Evolutionary conservation across 2,329 filamentous ascomycete species (phyloP).

Genomic region (Penicillium sp.): DNA sequence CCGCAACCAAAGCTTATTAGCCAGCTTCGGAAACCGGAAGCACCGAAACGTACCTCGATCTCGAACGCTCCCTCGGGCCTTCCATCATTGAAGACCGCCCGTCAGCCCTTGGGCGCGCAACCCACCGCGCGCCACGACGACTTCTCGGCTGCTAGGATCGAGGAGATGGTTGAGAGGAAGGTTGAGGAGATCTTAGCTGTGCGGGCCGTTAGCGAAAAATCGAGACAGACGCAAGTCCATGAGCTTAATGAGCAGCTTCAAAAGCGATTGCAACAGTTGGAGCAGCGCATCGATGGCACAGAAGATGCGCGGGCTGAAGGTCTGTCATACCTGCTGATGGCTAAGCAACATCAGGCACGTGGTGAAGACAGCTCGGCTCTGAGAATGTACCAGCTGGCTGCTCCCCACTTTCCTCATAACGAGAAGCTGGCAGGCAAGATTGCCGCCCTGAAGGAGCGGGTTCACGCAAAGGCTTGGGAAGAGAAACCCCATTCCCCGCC

Average conservation of each 20-base stretch:
- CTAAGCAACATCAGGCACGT: conserved; percentile 81
- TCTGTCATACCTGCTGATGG: conserved; percentile 81
- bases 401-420: conserved; percentile 83
- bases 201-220: conserved; percentile 60
- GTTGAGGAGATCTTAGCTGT: conserved; percentile 84
- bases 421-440: conserved; percentile 66
- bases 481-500: conserved; percentile 19
- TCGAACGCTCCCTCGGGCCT: conserved; percentile 38
- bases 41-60: conserved; percentile 46
- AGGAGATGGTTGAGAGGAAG: conserved; percentile 88
- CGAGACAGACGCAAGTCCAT: conserved; percentile 41
- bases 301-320: conserved; percentile 79
- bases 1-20: conserved; percentile 44
- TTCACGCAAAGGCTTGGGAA: conserved; percentile 33
- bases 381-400: conserved; percentile 79
- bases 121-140: conserved; percentile 45
- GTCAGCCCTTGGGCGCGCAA: conserved; percentile 30
- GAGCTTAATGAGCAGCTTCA: conserved; percentile 76
- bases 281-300: conserved; percentile 75
- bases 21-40: conserved; percentile 40
- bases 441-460: conserved; percentile 51
- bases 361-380: conserved; percentile 77
- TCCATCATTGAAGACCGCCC: conserved; percentile 51
- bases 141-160: conserved; percentile 72
- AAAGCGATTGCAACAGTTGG: conserved; percentile 75